Conservation (phyloP, 345 rosid species). For the Trapa incisa region DNA sequence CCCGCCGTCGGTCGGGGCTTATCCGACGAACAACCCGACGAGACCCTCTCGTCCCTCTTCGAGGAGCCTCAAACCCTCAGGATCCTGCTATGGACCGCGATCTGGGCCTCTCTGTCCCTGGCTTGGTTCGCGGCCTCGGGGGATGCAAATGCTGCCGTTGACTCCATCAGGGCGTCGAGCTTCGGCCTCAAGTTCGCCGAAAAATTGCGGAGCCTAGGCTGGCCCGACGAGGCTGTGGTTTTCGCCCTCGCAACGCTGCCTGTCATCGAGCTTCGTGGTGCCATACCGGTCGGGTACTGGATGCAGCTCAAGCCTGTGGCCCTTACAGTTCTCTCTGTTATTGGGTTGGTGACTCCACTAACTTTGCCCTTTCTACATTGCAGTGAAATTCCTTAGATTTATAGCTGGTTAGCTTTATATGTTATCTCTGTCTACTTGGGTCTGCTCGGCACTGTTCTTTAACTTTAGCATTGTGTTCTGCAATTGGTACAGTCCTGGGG, state of each 20-base stretch:
- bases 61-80: conserved; percentile 32
- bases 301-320: conserved; percentile 59
- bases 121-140: conserved; percentile 68
- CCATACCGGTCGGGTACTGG: conserved; percentile 96
- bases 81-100: conserved; percentile 39
- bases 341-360: conserved; percentile 45
- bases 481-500: not conserved
- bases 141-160: conserved; percentile 72
- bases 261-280: conserved; percentile 86
- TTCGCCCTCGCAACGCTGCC: conserved; percentile 90
- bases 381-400: not conserved
- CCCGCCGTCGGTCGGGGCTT: not conserved
- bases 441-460: not conserved
- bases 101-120: conserved; percentile 70
- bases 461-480: not conserved
- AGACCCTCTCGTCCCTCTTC: conserved; percentile 16
- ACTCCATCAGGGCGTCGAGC: conserved; percentile 67
- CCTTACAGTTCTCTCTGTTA: conserved; percentile 46
- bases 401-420: not conserved
- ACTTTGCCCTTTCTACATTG: not conserved
- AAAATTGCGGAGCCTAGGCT: conserved; percentile 56
- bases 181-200: conserved; percentile 62
- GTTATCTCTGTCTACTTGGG: too few species aligned
- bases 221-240: conserved; percentile 78
- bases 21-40: conserved; percentile 18